These are phyloP conservation scores for Hypoxylon intermedium DNA, from an alignment of 495 filamentous ascomycete species.

Conservation along the genomic window DNA sequence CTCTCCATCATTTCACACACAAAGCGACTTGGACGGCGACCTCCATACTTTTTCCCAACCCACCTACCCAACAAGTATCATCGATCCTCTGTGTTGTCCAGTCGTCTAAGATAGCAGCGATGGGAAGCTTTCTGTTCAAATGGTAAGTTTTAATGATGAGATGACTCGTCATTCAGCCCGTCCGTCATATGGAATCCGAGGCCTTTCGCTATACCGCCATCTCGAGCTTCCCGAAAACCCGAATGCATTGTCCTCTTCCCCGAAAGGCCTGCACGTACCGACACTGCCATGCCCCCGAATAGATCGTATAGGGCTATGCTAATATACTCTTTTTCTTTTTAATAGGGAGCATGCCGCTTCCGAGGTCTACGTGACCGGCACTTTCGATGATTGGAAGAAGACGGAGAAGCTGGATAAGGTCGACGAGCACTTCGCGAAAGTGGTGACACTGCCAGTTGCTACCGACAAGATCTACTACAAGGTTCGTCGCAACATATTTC, in stretches of 20 bases:
- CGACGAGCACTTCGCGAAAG: conserved; percentile 74
- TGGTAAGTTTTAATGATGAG: conserved; percentile 51
- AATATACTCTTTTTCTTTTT: conserved; percentile 7
- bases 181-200: conserved; percentile 13
- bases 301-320: conserved; percentile 25
- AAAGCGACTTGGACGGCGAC: not conserved
- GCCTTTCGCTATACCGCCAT: conserved; percentile 4
- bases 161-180: not conserved
- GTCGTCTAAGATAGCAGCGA: conserved; percentile 32
- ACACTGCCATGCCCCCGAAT: conserved; percentile 2
- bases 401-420: conserved; percentile 79
- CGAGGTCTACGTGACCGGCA: conserved; percentile 94
- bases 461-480: conserved; percentile 80
- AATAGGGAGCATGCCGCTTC: conserved; percentile 74
- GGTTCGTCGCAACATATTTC: conserved; percentile 59
- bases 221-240: conserved; percentile 6
- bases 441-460: conserved; percentile 69
- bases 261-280: too few species aligned
- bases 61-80: not conserved
- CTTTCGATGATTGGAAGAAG: conserved; percentile 93
- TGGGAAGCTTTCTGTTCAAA: conserved; percentile 63
- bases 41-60: conserved; percentile 2
- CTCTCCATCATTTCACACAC: not conserved
- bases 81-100: not conserved
- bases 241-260: conserved; percentile 4